A percentile compares a stretch with the other conserved stretches of the same genome.
These are phyloP conservation scores for Lichtheimia corymbifera DNA, from an alignment of 371 early-diverging fungal genomes.

Conservation along the genomic window DNA sequence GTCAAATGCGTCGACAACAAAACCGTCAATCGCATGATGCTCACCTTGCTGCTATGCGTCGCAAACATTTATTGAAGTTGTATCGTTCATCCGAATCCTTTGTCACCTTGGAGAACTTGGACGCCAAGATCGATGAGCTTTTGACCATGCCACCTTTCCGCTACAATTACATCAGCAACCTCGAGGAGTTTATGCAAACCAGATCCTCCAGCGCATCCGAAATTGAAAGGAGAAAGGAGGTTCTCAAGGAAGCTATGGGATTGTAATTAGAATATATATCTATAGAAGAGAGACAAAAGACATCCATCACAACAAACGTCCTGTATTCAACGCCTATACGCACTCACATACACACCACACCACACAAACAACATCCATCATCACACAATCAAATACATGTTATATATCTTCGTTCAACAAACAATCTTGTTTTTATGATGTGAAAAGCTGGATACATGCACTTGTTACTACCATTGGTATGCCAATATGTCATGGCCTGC, in stretches of 20 bases:
- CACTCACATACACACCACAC: no score
- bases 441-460: no score
- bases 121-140: slow-evolving; percentile 35
- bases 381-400: no score
- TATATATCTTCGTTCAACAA: no score
- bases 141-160: slow-evolving; percentile 20
- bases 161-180: slow-evolving; percentile 22
- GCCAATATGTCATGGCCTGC: slow-evolving; percentile 63
- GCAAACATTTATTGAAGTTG: slow-evolving; percentile 34
- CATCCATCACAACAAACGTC: no score
- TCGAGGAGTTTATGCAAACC: slow-evolving; percentile 35
- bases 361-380: no score
- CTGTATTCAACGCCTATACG: no score
- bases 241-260: slow-evolving; percentile 46
- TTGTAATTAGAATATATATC: slow-evolving; percentile 20
- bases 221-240: slow-evolving; percentile 41
- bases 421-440: no score
- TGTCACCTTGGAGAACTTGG: slow-evolving; percentile 50
- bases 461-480: slow-evolving; percentile 14
- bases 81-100: slow-evolving; percentile 35
- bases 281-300: slow-evolving; percentile 1
- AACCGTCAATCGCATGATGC: slow-evolving; percentile 30
- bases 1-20: slow-evolving; percentile 21
- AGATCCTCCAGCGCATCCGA: slow-evolving; percentile 24
- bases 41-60: slow-evolving; percentile 21